Evolutionary conservation across 1,284 basidiomycete genomes (phyloP), one percentile per base, ranked within the genome.

Genomic region (Lignosus rhinocerotis): DNA sequence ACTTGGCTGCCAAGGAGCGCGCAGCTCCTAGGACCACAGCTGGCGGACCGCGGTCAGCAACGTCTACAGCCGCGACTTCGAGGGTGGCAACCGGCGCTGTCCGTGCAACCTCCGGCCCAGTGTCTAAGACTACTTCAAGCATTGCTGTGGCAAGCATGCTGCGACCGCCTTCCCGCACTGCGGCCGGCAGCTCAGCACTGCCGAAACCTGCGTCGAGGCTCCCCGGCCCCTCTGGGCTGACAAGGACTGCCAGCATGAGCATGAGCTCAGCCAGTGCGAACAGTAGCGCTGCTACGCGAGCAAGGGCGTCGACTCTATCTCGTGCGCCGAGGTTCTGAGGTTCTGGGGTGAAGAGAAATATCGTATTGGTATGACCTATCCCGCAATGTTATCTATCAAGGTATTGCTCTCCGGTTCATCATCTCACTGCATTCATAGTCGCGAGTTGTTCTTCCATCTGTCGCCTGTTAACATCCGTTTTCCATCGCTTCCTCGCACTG

Each of bases 161-260:
- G 25, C 44, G 56, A 36, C 60, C 65, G n/a, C 62, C 65, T 1
- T 56, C 65, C 6, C 61, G 59, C 2, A 55, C 52, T 17, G 58
- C 56, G 2, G 51, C 55, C 1, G 50, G 60, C 1, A 11, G 36
- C n/a, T 53, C 64, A 0, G 64, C 59, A n/a, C 55, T 66, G 3
- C 67, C 67, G 19, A 61, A 64, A 44, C 63, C 64, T 19, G 60
- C 62, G 3, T 68, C 67, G 25, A 62, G 62, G 45, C 53, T 68
- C 8, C 67, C 63, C 19, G 61, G 58, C 6, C 51, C 56, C n/a
- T 55, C 45, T n/a, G 47, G 53, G 1, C 48, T 61, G 11, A 16
- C 59, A 5, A 51, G 62, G 31, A 54, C 55, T 6, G 39, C 57
- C 11, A 64, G 57, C 25, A 50, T 58, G 32, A 58, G 61, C 16